Base-by-base conservation (phyloP, 352 stramenopile genomes). In the Phytophthora aleatoria region DNA sequence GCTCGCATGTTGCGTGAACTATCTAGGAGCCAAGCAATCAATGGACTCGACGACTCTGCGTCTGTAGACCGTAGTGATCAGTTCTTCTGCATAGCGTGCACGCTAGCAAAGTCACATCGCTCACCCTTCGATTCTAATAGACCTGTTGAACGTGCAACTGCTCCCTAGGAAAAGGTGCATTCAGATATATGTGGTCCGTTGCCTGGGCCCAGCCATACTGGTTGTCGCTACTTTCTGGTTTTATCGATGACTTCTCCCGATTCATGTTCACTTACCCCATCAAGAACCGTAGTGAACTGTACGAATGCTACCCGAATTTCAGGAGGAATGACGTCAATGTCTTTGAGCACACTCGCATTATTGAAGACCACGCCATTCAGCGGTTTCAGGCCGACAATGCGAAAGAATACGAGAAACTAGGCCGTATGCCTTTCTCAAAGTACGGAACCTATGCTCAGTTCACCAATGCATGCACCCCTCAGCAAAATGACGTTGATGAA, bases 201-300 rank as follows among this genome's bases (percentile, higher is more conserved):
- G 7, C 15, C 41, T 45, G 42, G 47, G 36, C 27, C 45, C 16
- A 64, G 35, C 10, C 61, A 64, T 20, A 54, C 48, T 62, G 55
- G 55, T n/a, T 64, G 30, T 13, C 57, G 49, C 2, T 73, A 66
- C 13, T 66, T 73, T 39, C 10, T 57, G 10, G 49, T 66, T 68
- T 72, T 36, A 72, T 72, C 12, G 64, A 64, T 42, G 58, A 67
- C 43, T 63, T 57, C 42, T 54, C 59, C 16, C 47, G 50, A 28
- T 69, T 52, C 50, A 61, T 60, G 54, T 69, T 57, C 41, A 53
- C 51, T 12, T 71, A 65, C 11, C 5, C 48, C 1, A 67, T 71
- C 0, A 61, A 57, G 16, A 35, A 26, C 0, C 44, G 31, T 27
- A 59, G 28, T 31, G 33, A 71, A 26, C 3, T 71, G 8, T 71